Base-by-base conservation (phyloP, 768 basidiomycete genomes). In the Boletus tylopilopsis region DNA sequence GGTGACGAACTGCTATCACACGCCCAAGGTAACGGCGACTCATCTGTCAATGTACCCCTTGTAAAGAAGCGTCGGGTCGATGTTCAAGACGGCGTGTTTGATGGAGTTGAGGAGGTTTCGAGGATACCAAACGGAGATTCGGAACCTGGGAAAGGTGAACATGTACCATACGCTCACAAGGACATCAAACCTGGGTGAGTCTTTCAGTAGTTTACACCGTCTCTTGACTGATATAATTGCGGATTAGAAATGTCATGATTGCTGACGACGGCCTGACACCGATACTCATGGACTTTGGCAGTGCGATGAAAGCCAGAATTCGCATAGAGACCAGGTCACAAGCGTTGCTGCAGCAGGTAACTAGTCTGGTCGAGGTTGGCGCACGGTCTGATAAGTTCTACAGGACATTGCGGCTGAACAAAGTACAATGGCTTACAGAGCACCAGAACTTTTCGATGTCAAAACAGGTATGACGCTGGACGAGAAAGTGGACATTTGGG, bases 231-330 rank as follows among this genome's bases (percentile, higher is more conserved):
- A 50, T 7, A 35, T 32, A 5, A 18, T n/a, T n/a, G 10, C 37
- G 36, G 24, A 12, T 16, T 50, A 97, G 94, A 43, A 99, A 99
- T 63, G 79, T 99, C 49, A 99, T 99, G 95, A 80, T 98, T 50
- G 80, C 94, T 13, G 95, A 99, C 61, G 90, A 96, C 46, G 92
- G 90, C 2, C 41, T 58, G 29, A 75, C 79, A 9, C 90, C 96
- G 2, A 90, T 99, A 50, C 80, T 99, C 9, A 99, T 99, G 96
- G 96, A 99, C 69, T 94, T 99, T 68, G 96, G 96, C 18, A 96
- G 93, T 55, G 80, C 87, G 2, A 76, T 85, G 61, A 90, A 88
- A 67, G 96, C 96, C 5, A 76, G 94, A 25, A 81, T 98, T 50
- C 75, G 73, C 22, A 78, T 98, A 50, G 81, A 87, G 51, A 92